Evolutionary conservation across 345 rosid genomes (phyloP), one percentile per base, ranked within the genome.

Genomic region (Excoecaria agallocha): DNA sequence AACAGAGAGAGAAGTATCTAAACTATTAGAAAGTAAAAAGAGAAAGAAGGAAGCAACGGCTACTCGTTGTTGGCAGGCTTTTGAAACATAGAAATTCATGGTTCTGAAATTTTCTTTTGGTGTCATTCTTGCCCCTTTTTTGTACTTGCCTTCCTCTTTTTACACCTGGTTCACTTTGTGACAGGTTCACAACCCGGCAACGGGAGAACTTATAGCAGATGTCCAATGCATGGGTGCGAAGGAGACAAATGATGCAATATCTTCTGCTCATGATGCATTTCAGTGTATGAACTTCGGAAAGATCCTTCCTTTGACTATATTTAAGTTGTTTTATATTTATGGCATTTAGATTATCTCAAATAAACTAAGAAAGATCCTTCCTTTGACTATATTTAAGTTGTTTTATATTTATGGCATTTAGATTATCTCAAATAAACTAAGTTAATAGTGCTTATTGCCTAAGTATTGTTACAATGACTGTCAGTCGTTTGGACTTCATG

Each of bases 161-260:
- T 22, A n/a, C 0, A 35, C 70, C 46, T 39, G 43, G 66, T 62
- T 8, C 38, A 61, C 76, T 46, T 45, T 58, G 24, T n/a, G 69
- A 56, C 86, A 95, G 99, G 97, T 95, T 77, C 70, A 74, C 77
- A 93, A 95, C 84, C 98, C 98, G 9, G 93, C 98, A 24, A 95
- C 92, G 0, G 97, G 99, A 67, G 88, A 91, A 74, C 84, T 85
- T 74, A 61, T 95, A 50, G 90, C 91, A 20, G 86, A 89, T 66
- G 94, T 93, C 63, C 79, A 97, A 64, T 82, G 86, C 85, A 95
- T 93, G 99, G 97, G 99, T 43, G 69, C 72, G 41, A 87, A 72
- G 68, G 99, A 95, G 83, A 90, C 99, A 48, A 82, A 89, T 66
- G 92, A 91, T 84, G 99, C 98, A 25, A 88, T 95, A 84, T 86